These are phyloP conservation scores for Phaffomyces thermotolerans DNA, from an alignment of 805 yeast species.

Conservation along the genomic window DNA sequence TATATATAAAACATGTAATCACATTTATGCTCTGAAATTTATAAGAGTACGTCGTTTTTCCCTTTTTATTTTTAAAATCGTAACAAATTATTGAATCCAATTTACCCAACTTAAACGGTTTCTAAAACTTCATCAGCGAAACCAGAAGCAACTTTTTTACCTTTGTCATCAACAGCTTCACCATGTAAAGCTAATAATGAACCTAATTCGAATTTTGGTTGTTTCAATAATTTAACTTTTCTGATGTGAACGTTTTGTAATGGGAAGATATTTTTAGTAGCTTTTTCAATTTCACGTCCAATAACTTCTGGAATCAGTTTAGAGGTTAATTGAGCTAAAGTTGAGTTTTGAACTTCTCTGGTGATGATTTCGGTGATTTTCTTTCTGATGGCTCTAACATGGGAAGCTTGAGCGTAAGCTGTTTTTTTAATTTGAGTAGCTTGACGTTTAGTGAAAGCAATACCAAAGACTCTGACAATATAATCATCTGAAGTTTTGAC, in stretches of 20 bases:
- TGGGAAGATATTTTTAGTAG: conserved; percentile 92
- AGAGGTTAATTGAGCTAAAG: conserved; percentile 93
- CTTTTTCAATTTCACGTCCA: conserved; percentile 97
- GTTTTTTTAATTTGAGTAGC: conserved; percentile 96
- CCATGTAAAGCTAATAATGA: conserved; percentile 95
- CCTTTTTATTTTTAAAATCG: conserved; percentile 65
- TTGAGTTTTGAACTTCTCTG: conserved; percentile 91
- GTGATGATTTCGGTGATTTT: conserved; percentile 93
- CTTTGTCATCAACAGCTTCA: conserved; percentile 93
- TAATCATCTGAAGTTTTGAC: conserved; percentile 97
- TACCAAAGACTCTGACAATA: conserved; percentile 92
- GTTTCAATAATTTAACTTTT: conserved; percentile 97
- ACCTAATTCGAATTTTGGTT: conserved; percentile 98
- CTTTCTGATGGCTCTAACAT: conserved; percentile 95
- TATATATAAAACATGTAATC: conserved; percentile 83
- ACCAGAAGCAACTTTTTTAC: conserved; percentile 90
- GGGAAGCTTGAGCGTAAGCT: conserved; percentile 95
- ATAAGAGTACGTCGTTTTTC: neutral
- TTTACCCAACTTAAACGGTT: conserved; percentile 58
- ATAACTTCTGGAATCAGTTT: conserved; percentile 98
- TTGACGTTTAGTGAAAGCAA: conserved; percentile 98
- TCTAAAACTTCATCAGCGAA: conserved; percentile 99
- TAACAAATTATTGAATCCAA: conserved; percentile 97
- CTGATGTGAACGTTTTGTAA: conserved; percentile 98
- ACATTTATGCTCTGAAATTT: conserved; percentile 3